These are phyloP conservation scores for Quercus agrifolia DNA, from an alignment of 306 rosid genomes.

Conservation along the genomic window DNA sequence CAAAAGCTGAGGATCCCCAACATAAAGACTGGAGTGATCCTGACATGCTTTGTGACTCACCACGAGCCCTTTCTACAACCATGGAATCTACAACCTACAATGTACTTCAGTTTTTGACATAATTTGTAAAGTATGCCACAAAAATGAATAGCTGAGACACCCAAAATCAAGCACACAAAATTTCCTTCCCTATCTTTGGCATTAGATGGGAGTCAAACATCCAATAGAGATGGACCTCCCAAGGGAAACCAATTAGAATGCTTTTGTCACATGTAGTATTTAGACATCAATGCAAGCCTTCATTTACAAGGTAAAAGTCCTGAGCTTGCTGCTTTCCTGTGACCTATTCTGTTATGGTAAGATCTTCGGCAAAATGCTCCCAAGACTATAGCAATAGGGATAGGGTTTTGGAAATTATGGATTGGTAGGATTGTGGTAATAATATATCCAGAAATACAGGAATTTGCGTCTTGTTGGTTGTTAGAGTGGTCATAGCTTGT, in stretches of 20 bases:
- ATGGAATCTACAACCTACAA: conserved; percentile 98
- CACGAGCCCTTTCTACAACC: conserved; percentile 99
- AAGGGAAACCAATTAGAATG: not conserved
- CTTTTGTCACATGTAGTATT: not conserved
- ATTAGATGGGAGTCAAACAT: not conserved
- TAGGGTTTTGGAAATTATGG: not conserved
- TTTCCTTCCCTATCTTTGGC: not conserved
- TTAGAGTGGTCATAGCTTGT: not conserved
- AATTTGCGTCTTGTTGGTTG: not conserved
- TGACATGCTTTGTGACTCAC: conserved; percentile 95
- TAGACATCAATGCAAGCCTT: not conserved
- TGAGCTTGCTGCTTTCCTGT: not conserved
- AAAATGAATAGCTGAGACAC: conserved; percentile 11
- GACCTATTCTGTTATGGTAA: not conserved
- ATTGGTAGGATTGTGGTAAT: not conserved
- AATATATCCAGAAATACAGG: not conserved
- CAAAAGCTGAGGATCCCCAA: conserved; percentile 98
- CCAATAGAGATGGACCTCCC: not conserved
- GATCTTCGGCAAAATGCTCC: not conserved
- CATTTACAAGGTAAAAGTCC: not conserved
- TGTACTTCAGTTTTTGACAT: conserved; percentile 35
- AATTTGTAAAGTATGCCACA: conserved; percentile 21
- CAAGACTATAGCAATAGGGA: not conserved
- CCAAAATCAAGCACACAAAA: not conserved
- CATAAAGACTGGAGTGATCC: conserved; percentile 98